Conservation (phyloP, 2,329 filamentous ascomycete species). For the Ophiocordyceps polyrhachis-furcata region DNA sequence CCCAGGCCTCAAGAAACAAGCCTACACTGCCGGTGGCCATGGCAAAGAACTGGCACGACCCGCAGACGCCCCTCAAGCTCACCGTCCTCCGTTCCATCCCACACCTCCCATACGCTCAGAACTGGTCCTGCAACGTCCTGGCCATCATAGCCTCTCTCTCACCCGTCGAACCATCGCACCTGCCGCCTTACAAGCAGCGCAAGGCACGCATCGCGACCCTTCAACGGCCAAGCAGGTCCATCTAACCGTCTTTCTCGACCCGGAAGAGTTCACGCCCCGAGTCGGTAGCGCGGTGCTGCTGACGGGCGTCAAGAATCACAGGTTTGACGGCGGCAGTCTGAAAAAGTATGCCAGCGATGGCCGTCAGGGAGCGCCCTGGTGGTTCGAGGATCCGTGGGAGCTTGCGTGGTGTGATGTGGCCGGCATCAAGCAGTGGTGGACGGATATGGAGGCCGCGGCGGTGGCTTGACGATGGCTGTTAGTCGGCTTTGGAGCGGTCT, state of each 20-base stretch:
- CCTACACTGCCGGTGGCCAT: conserved; percentile 14
- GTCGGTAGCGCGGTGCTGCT: conserved; percentile 32
- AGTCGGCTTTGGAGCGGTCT: no score
- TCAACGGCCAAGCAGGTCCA: conserved; percentile 33
- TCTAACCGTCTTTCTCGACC: conserved; percentile 34
- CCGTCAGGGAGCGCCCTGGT: conserved; percentile 22
- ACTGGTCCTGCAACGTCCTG: conserved; percentile 38
- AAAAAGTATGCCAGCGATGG: conserved; percentile 25
- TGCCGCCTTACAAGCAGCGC: conserved; percentile 32
- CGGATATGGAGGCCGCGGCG: conserved; percentile 6
- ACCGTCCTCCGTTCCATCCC: conserved; percentile 30
- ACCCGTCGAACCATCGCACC: conserved; percentile 25
- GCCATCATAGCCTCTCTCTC: conserved; percentile 29
- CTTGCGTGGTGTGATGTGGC: conserved; percentile 31
- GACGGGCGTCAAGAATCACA: conserved; percentile 37
- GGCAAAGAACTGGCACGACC: conserved; percentile 22
- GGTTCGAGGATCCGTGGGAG: conserved; percentile 28
- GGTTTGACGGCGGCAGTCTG: conserved; percentile 27
- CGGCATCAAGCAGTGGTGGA: conserved; percentile 28
- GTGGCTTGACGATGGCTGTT: not conserved
- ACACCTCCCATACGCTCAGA: conserved; percentile 34
- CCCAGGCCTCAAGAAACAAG: not conserved
- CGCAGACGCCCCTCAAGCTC: conserved; percentile 27
- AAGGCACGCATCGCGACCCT: conserved; percentile 30
- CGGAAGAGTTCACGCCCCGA: conserved; percentile 25